Conservation (phyloP, 306 rosid species). For the Ammopiptanthus mongolicus region DNA sequence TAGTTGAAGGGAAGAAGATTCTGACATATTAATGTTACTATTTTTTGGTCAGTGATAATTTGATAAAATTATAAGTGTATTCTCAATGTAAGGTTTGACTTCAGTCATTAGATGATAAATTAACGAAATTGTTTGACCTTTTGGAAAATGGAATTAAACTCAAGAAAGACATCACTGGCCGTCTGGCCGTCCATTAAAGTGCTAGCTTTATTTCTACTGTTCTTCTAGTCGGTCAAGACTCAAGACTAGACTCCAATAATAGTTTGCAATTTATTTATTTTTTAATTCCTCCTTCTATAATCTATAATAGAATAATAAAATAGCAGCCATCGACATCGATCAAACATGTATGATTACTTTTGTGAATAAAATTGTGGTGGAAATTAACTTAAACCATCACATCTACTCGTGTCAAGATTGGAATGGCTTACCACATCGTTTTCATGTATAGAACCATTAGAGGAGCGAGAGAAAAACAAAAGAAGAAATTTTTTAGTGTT, state of each 20-base stretch:
- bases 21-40: slow-evolving; percentile 1
- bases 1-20: not conserved
- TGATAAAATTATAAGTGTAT: too few relatives aligned
- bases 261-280: not conserved
- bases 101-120: slow-evolving; percentile 9
- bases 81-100: too few relatives aligned
- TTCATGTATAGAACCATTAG: not conserved
- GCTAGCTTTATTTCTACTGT: not conserved
- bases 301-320: not conserved
- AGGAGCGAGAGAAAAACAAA: not conserved
- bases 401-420: not conserved
- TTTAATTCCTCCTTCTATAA: not conserved
- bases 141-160: not conserved
- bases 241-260: not conserved
- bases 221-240: not conserved
- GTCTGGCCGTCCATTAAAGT: slow-evolving; percentile 21
- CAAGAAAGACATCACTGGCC: slow-evolving; percentile 6
- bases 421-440: not conserved
- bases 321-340: not conserved
- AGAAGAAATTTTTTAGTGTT: too few relatives aligned
- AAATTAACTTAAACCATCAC: not conserved
- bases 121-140: not conserved
- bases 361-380: slow-evolving; percentile 14
- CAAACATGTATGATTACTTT: not conserved
- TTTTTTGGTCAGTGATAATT: not conserved